Conservation (phyloP, 495 filamentous ascomycete species). For the Hypoxylon fuscum region DNA sequence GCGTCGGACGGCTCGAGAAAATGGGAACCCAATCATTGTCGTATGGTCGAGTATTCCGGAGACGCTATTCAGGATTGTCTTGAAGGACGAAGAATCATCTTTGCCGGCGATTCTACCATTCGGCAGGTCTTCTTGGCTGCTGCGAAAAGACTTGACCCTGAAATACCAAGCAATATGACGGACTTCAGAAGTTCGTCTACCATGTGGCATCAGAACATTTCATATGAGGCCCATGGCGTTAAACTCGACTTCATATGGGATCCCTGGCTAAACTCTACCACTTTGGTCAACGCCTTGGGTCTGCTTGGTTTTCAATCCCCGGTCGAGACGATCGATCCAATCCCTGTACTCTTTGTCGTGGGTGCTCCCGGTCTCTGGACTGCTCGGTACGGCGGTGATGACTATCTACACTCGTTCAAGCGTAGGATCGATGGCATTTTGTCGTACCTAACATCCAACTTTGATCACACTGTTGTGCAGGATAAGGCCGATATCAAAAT, state of each 20-base stretch:
- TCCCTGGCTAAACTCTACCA: slow-evolving; percentile 66
- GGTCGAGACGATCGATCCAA: slow-evolving; percentile 23
- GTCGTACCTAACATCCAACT: slow-evolving; percentile 41
- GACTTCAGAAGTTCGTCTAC: slow-evolving; percentile 31
- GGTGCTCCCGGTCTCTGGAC: slow-evolving; percentile 66
- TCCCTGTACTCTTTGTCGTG: slow-evolving; percentile 53
- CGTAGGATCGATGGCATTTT: slow-evolving; percentile 54
- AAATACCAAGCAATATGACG: slow-evolving; percentile 39
- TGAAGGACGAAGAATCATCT: slow-evolving; percentile 56
- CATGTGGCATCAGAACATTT: slow-evolving; percentile 56
- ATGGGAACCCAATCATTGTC: slow-evolving; percentile 70
- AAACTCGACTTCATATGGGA: slow-evolving; percentile 68
- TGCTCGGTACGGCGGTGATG: slow-evolving; percentile 58
- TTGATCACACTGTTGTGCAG: too few species aligned
- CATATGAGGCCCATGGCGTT: slow-evolving; percentile 51
- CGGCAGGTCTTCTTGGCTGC: slow-evolving; percentile 69
- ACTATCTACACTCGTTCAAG: slow-evolving; percentile 57
- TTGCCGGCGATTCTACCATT: slow-evolving; percentile 67
- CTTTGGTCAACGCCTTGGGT: slow-evolving; percentile 51
- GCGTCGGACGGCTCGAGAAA: slow-evolving; percentile 37
- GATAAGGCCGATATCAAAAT: slow-evolving; percentile 5
- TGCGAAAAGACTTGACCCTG: slow-evolving; percentile 58
- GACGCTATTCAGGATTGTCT: slow-evolving; percentile 59
- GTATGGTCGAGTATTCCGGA: slow-evolving; percentile 62
- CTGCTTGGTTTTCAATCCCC: slow-evolving; percentile 36